These are phyloP conservation scores for Cardamine occulta DNA, from an alignment of 345 rosid species.

Conservation along the genomic window DNA sequence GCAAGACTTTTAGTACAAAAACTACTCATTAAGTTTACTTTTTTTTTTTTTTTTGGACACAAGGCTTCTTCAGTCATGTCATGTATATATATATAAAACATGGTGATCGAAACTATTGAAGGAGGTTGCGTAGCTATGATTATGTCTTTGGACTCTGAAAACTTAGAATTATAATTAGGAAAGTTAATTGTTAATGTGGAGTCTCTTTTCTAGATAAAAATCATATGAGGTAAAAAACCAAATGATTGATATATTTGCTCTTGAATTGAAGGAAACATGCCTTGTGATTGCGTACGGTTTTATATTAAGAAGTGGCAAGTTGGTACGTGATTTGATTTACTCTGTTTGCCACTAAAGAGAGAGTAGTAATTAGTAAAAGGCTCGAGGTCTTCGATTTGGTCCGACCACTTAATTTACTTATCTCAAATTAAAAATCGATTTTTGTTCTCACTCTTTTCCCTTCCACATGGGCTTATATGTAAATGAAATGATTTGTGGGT, in stretches of 20 bases:
- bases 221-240: background rate
- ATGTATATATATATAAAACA: slow-evolving; percentile 5
- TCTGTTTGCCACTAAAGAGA: slow-evolving; percentile 31
- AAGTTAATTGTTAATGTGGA: slow-evolving; percentile 26
- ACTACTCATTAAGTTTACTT: background rate
- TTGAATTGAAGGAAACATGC: slow-evolving; percentile 31
- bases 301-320: slow-evolving; percentile 24
- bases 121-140: slow-evolving; percentile 37
- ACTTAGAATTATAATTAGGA: slow-evolving; percentile 22
- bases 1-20: background rate
- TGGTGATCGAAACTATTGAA: slow-evolving; percentile 6
- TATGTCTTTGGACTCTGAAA: slow-evolving; percentile 29
- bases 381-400: background rate
- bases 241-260: slow-evolving; percentile 26
- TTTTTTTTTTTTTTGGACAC: too few relatives aligned
- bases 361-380: background rate
- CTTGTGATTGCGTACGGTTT: slow-evolving; percentile 35
- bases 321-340: slow-evolving; percentile 21
- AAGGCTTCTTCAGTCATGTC: too few relatives aligned
- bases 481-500: background rate
- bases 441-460: background rate
- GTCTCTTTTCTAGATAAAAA: slow-evolving; percentile 20
- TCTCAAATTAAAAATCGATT: background rate
- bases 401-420: background rate
- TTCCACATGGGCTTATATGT: background rate